Evolutionary conservation across 371 early-diverging fungal species (phyloP), one percentile per base, ranked within the genome.

Genomic region (Mortierella sp.): DNA sequence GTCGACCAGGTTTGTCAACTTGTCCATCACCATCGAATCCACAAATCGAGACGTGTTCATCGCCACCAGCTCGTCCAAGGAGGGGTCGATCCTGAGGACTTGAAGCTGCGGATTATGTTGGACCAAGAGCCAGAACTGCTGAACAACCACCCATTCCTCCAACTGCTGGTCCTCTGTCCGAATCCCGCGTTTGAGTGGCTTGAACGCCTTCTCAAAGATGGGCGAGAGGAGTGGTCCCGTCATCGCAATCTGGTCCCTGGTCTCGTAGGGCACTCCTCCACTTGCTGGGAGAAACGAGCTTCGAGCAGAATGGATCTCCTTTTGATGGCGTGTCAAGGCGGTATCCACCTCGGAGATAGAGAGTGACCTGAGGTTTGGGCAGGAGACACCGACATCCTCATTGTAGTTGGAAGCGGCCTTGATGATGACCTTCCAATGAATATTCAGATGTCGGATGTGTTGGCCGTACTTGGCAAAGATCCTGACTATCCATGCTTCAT

Each of bases 71-170:
- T 16, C 6, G 7, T 55, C 58, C 19, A 55, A 1, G 3, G 58
- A 34, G 19, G 29, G 2, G 31, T 55, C 58, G 19, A 55, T 34
- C 58, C 31, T 55, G 31, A 55, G 58, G 16, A 16, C 34, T 19
- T 7, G 26, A 34, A 55, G 58, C 7, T 55, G 58, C 16, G 19
- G 19, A 19, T 55, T 55, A 14, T 55, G 58, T 5, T 16, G 31
- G 19, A 55, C 58, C 34, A 55, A 19, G 58, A 55, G 58, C 58
- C 58, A 55, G 19, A 55, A 16, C 58, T 55, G 58, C 31, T 55
- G 58, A 31, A 55, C 31, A 55, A 55, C 8, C 19, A 6, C 31
- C 58, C 58, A 55, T 19, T 55, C 58, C 19, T 55, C 34, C 34
- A 31, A 16, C 16, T 55, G 58, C 34, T 55, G 58, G 7, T 29